Conservation (phyloP, 2,329 filamentous ascomycete species). For the Cyclaneusma minus region DNA sequence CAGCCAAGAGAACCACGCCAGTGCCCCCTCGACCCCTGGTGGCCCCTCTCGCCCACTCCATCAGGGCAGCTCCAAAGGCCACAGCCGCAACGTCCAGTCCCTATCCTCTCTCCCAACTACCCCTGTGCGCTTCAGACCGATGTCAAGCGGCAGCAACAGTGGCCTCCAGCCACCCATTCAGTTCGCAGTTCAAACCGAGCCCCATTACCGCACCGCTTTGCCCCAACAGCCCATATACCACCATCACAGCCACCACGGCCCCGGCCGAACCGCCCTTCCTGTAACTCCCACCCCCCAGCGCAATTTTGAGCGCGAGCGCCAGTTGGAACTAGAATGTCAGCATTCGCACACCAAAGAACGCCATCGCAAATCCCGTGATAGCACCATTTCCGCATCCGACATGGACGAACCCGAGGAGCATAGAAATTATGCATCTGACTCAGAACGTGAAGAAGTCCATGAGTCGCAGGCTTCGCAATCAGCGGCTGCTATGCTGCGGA, state of each 20-base stretch:
- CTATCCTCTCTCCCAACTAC: slow-evolving; percentile 75
- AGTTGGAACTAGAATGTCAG: too few species aligned
- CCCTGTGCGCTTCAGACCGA: slow-evolving; percentile 38
- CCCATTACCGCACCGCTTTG: slow-evolving; percentile 27
- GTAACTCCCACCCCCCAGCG: slow-evolving; percentile 19
- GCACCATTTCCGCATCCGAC: slow-evolving; percentile 62
- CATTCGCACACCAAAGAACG: slow-evolving; percentile 40
- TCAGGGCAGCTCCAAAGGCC: slow-evolving; percentile 38
- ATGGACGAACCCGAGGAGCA: slow-evolving; percentile 37
- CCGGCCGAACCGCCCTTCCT: too few species aligned
- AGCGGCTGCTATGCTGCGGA: slow-evolving; percentile 59
- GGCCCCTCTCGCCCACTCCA: slow-evolving; percentile 9
- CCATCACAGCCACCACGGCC: slow-evolving; percentile 7
- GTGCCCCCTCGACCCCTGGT: slow-evolving; percentile 55
- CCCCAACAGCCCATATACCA: too few species aligned
- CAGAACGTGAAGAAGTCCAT: slow-evolving; percentile 39
- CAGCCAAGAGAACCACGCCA: slow-evolving; percentile 54
- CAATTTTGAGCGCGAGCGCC: too few species aligned
- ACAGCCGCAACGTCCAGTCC: slow-evolving; percentile 65
- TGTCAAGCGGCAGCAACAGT: slow-evolving; percentile 25
- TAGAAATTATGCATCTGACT: slow-evolving; percentile 29
- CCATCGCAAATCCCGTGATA: slow-evolving; percentile 61
- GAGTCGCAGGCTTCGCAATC: slow-evolving; percentile 67
- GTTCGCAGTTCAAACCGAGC: slow-evolving; percentile 44
- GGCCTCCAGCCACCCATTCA: slow-evolving; percentile 46